Evolutionary conservation across 1,284 basidiomycete genomes (phyloP), one percentile per base, ranked within the genome.

Genomic region (Marasmius fiardii): DNA sequence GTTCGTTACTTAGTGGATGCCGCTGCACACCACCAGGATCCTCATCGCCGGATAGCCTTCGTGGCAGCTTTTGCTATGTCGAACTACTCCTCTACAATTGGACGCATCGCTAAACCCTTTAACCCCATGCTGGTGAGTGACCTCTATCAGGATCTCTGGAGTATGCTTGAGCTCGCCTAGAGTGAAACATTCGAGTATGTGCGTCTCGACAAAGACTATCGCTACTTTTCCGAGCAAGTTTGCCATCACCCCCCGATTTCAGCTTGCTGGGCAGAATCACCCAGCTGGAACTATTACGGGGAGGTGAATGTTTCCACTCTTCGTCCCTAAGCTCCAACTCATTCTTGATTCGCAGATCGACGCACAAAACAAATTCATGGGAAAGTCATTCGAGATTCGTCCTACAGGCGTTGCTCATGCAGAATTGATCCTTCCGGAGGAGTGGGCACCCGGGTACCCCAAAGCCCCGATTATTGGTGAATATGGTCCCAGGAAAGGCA

Each of bases 1-100:
- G 52, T 4, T n/a, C 39, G 16, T 43, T 52, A 34, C 53, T 34
- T 39, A 92, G 90, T 96, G 62, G 93, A 96, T 65, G 86, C 88
- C 2, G 96, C 96, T 11, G 84, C 85, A 1, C 75, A 77, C 51
- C 91, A 96, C 66, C 67, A 71, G 34, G 93, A 97, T 65, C 85
- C 92, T 5, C 81, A 90, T 48, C 84, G 86, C 56, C 85, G 96
- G 6, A 86, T 98, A 56, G 95, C 94, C 0, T 99, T 89, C 66
- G 94, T 99, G 3, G 94, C 92, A 11, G 96, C 94, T 0, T 99
- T 98, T 71, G 96, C 95, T 1, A 97, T 97, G 93, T 93, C 91
- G 41, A 98, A 98, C 74, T 98, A 99, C 74, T 94, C 92, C 11
- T 95, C 92, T 26, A 98, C 96, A 0, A 93, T 97, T 62, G 92